Evolutionary conservation across 208 protist species (phyloP).

Genomic region (Leishmania tropica): DNA sequence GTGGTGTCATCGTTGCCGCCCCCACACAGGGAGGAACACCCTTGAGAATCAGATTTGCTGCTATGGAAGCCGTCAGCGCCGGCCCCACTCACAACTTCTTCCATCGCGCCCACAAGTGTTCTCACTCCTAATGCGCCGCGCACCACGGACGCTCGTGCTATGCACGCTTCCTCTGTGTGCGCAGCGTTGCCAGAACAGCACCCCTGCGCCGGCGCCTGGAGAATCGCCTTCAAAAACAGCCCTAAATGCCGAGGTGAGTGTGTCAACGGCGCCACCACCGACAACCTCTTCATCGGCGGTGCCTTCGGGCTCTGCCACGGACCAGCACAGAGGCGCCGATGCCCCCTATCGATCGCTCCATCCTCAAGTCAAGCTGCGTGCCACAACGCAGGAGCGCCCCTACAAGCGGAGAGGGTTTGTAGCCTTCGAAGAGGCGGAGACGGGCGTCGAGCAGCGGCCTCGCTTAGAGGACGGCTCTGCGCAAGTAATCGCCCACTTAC

Average conservation of each 20-base stretch:
- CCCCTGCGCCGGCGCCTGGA: neutral
- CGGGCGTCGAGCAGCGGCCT: neutral
- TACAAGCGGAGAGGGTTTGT: slow-evolving; percentile 27
- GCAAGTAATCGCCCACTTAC: neutral
- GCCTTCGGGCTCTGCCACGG: neutral
- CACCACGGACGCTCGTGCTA: slow-evolving; percentile 2
- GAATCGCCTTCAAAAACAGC: neutral
- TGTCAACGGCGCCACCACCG: neutral
- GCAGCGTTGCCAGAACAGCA: slow-evolving; percentile 12
- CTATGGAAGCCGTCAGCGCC: neutral
- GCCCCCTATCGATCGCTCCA: slow-evolving; percentile 28
- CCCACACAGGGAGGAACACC: neutral
- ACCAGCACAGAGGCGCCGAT: slow-evolving; percentile 1
- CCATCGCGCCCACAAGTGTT: neutral
- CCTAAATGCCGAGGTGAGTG: neutral
- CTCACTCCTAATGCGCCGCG: slow-evolving; percentile 14
- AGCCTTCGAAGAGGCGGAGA: slow-evolving; percentile 9
- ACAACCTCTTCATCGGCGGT: neutral
- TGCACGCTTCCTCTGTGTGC: neutral
- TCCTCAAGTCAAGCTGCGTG: slow-evolving; percentile 36
- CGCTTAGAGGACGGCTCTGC: neutral
- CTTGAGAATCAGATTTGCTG: neutral
- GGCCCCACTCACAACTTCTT: neutral
- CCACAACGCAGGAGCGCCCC: slow-evolving; percentile 41
- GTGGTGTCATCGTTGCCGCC: neutral